Conservation (phyloP, 306 rosid species). For the Macrotyloma uniflorum region DNA sequence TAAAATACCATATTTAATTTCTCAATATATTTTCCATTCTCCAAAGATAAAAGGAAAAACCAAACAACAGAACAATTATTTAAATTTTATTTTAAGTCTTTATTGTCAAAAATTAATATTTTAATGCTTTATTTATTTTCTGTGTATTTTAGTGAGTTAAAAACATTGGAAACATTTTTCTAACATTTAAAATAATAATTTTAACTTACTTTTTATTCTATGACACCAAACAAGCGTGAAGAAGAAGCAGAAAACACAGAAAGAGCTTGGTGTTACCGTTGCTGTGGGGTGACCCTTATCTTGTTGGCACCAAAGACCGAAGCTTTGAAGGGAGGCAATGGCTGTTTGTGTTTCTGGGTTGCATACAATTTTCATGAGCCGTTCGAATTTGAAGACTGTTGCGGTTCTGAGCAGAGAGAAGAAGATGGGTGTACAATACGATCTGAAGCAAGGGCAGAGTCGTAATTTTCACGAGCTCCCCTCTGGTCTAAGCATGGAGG, state of each 20-base stretch:
- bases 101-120: background rate
- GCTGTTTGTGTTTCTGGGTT: conserved; percentile 35
- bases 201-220: background rate
- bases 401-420: conserved; percentile 43
- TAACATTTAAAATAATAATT: background rate
- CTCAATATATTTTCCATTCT: too few species aligned
- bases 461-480: conserved; percentile 83
- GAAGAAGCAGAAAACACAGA: background rate
- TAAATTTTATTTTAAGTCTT: background rate
- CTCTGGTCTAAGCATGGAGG: conserved; percentile 82
- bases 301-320: conserved; percentile 20
- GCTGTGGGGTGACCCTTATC: conserved; percentile 8
- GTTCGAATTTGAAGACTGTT: conserved; percentile 37
- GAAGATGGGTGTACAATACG: conserved; percentile 58
- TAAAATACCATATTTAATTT: background rate
- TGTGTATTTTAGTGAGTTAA: background rate
- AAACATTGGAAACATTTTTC: background rate
- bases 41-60: background rate
- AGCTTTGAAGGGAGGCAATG: conserved; percentile 41
- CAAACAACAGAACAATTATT: background rate
- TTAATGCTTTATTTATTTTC: background rate
- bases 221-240: background rate
- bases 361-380: conserved; percentile 23
- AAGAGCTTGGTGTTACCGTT: background rate
- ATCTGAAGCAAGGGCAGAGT: conserved; percentile 67